Conservation (phyloP, 2,329 filamentous ascomycete genomes). For the Metarhizium rileyi region DNA sequence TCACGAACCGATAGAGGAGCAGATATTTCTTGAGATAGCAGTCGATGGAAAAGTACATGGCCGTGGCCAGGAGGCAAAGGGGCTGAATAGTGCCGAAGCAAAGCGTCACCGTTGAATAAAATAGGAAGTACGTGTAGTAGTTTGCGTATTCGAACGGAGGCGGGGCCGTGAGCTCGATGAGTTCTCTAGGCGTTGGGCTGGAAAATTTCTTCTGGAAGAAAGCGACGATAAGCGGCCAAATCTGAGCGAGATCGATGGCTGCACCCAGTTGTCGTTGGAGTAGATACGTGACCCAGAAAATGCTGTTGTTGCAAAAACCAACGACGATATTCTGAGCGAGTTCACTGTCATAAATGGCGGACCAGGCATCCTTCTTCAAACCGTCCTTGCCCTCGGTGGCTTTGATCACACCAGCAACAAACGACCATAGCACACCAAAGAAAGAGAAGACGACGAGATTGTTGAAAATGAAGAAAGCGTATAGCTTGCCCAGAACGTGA, state of each 20-base stretch:
- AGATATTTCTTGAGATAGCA: slow-evolving; percentile 91
- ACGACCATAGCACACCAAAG: slow-evolving; percentile 74
- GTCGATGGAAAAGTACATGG: slow-evolving; percentile 83
- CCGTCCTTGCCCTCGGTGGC: slow-evolving; percentile 31
- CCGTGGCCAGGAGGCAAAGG: slow-evolving; percentile 73
- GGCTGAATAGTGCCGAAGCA: slow-evolving; percentile 82
- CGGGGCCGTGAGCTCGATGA: slow-evolving; percentile 88
- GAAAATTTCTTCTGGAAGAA: slow-evolving; percentile 80
- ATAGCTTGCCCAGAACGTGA: slow-evolving; percentile 84
- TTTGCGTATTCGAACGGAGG: slow-evolving; percentile 89
- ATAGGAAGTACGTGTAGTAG: slow-evolving; percentile 98
- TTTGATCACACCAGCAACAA: slow-evolving; percentile 55
- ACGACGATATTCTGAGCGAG: slow-evolving; percentile 56
- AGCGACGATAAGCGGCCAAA: slow-evolving; percentile 74
- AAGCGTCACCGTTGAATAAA: slow-evolving; percentile 82
- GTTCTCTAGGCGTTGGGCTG: slow-evolving; percentile 77
- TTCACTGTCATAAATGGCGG: slow-evolving; percentile 54
- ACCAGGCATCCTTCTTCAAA: slow-evolving; percentile 52
- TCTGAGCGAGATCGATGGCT: slow-evolving; percentile 84
- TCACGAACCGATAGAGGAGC: slow-evolving; percentile 87
- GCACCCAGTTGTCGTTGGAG: slow-evolving; percentile 88
- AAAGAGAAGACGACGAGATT: slow-evolving; percentile 90
- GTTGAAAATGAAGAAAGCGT: slow-evolving; percentile 96
- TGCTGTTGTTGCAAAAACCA: slow-evolving; percentile 72
- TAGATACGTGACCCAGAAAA: slow-evolving; percentile 92